Conservation (phyloP, 78 protist species). For the Bodo saltans region DNA sequence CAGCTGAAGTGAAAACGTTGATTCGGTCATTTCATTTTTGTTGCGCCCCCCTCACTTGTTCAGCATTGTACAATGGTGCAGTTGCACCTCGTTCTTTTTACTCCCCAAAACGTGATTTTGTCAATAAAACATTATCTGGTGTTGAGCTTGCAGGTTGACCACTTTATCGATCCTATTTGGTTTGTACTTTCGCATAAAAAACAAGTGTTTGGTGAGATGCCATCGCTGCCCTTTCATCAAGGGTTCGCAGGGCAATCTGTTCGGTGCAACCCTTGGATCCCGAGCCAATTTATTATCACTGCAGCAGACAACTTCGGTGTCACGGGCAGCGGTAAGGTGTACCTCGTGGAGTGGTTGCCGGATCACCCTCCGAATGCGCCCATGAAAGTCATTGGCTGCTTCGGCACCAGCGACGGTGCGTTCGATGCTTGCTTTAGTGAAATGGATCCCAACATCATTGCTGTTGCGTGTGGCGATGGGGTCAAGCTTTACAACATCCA, state of each 20-base stretch:
- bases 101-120: no score
- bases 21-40: no score
- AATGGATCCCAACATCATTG: slow-evolving; percentile 53
- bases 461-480: slow-evolving; percentile 67
- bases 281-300: slow-evolving; percentile 57
- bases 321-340: slow-evolving; percentile 69
- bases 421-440: slow-evolving; percentile 73
- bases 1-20: no score
- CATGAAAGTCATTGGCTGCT: neutral
- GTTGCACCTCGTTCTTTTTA: no score
- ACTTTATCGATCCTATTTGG: no score
- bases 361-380: slow-evolving; percentile 20
- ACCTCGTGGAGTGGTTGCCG: slow-evolving; percentile 44
- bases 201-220: neutral
- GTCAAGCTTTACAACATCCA: slow-evolving; percentile 59
- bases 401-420: slow-evolving; percentile 62
- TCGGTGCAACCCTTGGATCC: slow-evolving; percentile 64
- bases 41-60: no score
- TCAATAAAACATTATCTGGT: no score
- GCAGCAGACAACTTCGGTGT: slow-evolving; percentile 74
- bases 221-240: neutral
- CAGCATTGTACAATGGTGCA: no score
- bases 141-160: no score
- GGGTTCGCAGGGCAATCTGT: slow-evolving; percentile 21
- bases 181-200: no score